Conservation (phyloP, 805 yeast genomes). For the Starmerella khaoyaiensis region DNA sequence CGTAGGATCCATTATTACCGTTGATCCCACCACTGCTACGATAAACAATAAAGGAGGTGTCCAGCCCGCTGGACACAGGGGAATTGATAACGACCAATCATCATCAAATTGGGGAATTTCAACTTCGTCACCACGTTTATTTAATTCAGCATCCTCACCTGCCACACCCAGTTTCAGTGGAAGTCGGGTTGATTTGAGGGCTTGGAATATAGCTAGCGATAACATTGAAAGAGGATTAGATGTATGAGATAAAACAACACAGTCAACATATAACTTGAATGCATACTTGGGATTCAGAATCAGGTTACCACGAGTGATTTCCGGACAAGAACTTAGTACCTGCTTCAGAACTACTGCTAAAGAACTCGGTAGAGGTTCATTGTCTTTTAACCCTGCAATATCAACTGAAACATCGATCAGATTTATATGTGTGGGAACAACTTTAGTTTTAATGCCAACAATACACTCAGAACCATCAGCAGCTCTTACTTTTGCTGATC, state of each 20-base stretch:
- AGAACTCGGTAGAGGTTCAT: constrained; percentile 52
- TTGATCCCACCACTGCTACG: constrained; percentile 56
- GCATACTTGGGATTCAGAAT: constrained; percentile 58
- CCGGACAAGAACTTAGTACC: constrained; percentile 32
- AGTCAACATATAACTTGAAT: constrained; percentile 66
- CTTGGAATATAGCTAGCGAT: constrained; percentile 69
- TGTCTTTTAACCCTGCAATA: constrained; percentile 55
- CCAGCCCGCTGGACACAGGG: constrained; percentile 33
- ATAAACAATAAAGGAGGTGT: constrained; percentile 69
- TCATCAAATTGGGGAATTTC: constrained; percentile 87
- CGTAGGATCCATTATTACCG: constrained; percentile 68
- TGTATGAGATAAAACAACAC: constrained; percentile 59
- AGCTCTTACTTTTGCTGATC: constrained; percentile 75
- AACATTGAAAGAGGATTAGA: constrained; percentile 72
- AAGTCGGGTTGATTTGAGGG: constrained; percentile 61
- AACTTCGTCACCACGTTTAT: constrained; percentile 35
- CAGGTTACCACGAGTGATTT: constrained; percentile 28
- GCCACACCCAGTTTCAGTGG: constrained; percentile 44
- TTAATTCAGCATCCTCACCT: constrained; percentile 32
- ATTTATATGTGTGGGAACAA: constrained; percentile 34
- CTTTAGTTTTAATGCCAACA: constrained; percentile 79
- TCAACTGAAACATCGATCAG: constrained; percentile 68
- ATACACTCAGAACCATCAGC: constrained; percentile 90
- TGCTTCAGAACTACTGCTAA: constrained; percentile 50
- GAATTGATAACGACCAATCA: constrained; percentile 56